A percentile compares a stretch with the other conserved stretches of the same genome.
phyloP scores from a whole-genome alignment of 1,139 yeast species.

The Taphrina flavorubra region DNA sequence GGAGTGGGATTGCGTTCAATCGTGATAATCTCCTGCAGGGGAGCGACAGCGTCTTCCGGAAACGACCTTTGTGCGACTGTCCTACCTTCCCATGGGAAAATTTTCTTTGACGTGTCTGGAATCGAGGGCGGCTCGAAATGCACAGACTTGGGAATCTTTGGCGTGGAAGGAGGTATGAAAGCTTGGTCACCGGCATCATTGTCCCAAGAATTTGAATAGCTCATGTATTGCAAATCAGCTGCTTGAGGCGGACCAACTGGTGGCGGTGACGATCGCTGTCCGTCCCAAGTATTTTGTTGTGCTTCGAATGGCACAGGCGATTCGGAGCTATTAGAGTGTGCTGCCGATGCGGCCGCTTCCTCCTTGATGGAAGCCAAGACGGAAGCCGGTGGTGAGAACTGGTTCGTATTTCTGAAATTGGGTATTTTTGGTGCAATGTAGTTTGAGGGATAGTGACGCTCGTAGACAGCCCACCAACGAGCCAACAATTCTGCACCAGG shows the following conservation, averaged over 20 bases:
- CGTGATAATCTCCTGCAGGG: constrained; percentile 27
- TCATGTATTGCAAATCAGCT: constrained; percentile 47
- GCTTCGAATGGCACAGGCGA: constrained; percentile 35
- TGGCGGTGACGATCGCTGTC: constrained; percentile 53
- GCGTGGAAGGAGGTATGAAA: constrained; percentile 46
- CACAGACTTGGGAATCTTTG: constrained; percentile 34
- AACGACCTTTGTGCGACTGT: constrained; percentile 30
- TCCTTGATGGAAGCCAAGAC: neutral
- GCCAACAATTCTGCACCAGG: constrained; percentile 46
- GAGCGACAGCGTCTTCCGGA: constrained; percentile 41
- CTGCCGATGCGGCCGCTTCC: neutral
- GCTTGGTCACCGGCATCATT: constrained; percentile 29
- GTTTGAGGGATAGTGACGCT: constrained; percentile 48
- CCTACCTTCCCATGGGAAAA: constrained; percentile 41
- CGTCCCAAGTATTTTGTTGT: constrained; percentile 54
- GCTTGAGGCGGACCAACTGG: constrained; percentile 56
- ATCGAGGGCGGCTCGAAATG: constrained; percentile 34
- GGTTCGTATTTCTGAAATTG: neutral
- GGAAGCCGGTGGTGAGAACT: constrained; percentile 3
- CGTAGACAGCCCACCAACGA: constrained; percentile 46
- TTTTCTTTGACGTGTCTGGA: constrained; percentile 17
- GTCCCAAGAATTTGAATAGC: constrained; percentile 50
- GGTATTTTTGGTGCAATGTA: constrained; percentile 46
- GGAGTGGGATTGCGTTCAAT: constrained; percentile 17
- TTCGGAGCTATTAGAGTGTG: neutral